These are phyloP conservation scores for Allium fistulosum DNA, from an alignment of 106 monocot genomes.

Conservation along the genomic window DNA sequence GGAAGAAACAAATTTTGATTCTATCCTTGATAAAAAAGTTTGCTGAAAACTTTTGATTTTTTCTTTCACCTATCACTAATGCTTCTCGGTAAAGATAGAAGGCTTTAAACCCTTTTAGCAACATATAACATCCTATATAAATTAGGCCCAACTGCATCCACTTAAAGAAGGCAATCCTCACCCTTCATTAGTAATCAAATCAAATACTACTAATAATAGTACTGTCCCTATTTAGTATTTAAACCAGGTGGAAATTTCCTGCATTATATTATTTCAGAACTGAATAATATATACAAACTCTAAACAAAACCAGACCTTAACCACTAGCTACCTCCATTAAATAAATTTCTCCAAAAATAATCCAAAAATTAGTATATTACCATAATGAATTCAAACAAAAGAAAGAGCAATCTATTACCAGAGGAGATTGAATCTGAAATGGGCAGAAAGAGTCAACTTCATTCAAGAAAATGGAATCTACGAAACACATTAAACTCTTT, in stretches of 20 bases:
- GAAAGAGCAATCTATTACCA: background rate
- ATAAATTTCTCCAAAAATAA: background rate
- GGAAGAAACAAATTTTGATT: too few relatives aligned
- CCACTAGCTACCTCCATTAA: background rate
- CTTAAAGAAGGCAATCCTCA: too few relatives aligned
- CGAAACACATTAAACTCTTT: conserved; percentile 1
- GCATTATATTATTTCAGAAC: background rate
- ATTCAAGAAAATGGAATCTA: conserved; percentile 5
- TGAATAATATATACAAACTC: background rate
- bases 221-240: background rate
- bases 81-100: too few relatives aligned
- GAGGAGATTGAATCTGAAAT: background rate
- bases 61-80: too few relatives aligned
- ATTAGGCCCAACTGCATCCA: too few relatives aligned
- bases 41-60: too few relatives aligned
- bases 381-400: conserved; percentile 7
- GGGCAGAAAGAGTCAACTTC: conserved; percentile 4
- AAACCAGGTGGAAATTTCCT: background rate
- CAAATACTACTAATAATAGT: background rate
- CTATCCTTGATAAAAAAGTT: too few relatives aligned
- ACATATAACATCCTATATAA: too few relatives aligned
- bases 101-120: too few relatives aligned
- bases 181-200: too few relatives aligned
- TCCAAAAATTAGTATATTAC: background rate
- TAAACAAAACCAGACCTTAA: conserved; percentile 4